Evolutionary conservation across 116 monocot genomes (phyloP).

Genomic region (Iris pallida): DNA sequence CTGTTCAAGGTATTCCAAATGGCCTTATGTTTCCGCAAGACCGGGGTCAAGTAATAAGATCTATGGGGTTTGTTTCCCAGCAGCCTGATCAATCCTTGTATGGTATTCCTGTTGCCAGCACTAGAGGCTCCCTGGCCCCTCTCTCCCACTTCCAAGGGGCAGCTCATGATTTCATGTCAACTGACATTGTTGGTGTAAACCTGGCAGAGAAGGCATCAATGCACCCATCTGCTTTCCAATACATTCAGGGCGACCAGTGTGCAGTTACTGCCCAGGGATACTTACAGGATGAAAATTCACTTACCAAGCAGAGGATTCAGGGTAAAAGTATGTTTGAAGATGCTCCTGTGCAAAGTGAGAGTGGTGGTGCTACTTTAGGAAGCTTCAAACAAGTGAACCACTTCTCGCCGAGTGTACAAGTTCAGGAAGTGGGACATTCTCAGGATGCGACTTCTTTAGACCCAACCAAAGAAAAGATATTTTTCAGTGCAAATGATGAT

Average conservation of each 20-base stretch:
- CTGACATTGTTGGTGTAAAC: conserved; percentile 16
- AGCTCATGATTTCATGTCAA: conserved; percentile 26
- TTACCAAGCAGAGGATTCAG: conserved; percentile 23
- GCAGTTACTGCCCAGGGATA: conserved; percentile 19
- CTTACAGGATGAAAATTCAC: conserved; percentile 20
- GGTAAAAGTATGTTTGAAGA: conserved; percentile 32
- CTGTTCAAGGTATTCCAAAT: conserved; percentile 47
- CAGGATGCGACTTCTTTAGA: conserved; percentile 48
- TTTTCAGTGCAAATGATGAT: conserved; percentile 59
- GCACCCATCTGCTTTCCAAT: conserved; percentile 30
- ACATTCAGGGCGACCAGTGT: conserved; percentile 34
- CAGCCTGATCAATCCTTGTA: conserved; percentile 58
- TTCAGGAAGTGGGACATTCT: conserved; percentile 27
- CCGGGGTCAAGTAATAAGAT: conserved; percentile 44
- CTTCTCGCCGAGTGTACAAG: conserved; percentile 18
- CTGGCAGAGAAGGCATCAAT: conserved; percentile 27
- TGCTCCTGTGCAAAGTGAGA: conserved; percentile 22
- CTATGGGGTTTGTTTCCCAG: conserved; percentile 36
- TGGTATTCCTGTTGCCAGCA: conserved; percentile 47
- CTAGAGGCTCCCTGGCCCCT: conserved; percentile 29
- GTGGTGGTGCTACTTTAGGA: conserved; percentile 23
- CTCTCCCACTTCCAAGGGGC: conserved; percentile 38
- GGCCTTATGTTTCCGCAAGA: conserved; percentile 54
- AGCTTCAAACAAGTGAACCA: conserved; percentile 41
- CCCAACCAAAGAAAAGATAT: conserved; percentile 70